Conservation (phyloP, 306 rosid genomes). For the Quercus agrifolia region DNA sequence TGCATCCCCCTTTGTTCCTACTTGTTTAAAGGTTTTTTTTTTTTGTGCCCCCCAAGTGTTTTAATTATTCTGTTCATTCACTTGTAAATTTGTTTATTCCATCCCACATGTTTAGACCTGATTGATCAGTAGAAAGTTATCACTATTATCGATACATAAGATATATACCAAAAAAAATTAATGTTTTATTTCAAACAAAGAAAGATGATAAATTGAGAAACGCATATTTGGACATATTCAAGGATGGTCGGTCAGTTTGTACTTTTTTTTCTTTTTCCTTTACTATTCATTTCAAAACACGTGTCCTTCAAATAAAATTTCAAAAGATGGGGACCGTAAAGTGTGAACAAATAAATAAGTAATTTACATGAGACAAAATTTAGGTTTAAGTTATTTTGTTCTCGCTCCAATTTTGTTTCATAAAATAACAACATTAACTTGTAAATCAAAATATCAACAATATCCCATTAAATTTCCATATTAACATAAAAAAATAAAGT, state of each 20-base stretch:
- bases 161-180: background rate
- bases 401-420: too few relatives aligned
- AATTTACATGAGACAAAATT: too few relatives aligned
- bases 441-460: too few relatives aligned
- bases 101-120: constrained; percentile 42
- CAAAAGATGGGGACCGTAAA: too few relatives aligned
- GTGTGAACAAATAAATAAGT: too few relatives aligned
- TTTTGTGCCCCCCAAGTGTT: too few relatives aligned
- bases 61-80: background rate
- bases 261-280: background rate
- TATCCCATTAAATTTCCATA: too few relatives aligned
- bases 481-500: too few relatives aligned
- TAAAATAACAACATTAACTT: too few relatives aligned
- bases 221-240: constrained; percentile 33
- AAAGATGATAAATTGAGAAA: constrained; percentile 26
- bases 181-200: constrained; percentile 22
- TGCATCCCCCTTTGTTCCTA: constrained; percentile 50
- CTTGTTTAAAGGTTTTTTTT: background rate
- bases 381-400: too few relatives aligned
- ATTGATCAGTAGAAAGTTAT: constrained; percentile 28
- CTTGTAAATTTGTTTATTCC: constrained; percentile 26
- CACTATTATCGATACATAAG: constrained; percentile 8
- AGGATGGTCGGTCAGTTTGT: constrained; percentile 16
- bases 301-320: too few relatives aligned
- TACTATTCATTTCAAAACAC: background rate